Evolutionary conservation across 805 yeast genomes (phyloP), one percentile per base, ranked within the genome.

Genomic region (Candida pseudofarinosa): DNA sequence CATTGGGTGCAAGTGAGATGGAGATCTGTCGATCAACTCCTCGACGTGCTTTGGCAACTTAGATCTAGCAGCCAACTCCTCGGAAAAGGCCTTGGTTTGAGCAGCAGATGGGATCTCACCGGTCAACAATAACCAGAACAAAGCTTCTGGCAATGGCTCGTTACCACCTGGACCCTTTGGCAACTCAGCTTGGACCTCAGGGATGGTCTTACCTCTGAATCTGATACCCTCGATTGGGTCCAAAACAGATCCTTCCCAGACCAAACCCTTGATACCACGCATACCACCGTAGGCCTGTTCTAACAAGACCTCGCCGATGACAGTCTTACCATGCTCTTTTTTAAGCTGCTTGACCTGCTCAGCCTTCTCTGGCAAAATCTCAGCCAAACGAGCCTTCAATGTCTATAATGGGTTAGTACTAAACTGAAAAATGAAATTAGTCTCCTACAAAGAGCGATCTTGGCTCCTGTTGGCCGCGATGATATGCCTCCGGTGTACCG

Each of bases 351-450:
- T 86, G 70, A 93, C 84, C 74, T 89, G 88, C 68, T 88, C 97
- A 56, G 85, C 85, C 76, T 87, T 87, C 60, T 79, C 89, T 53
- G 98, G 98, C 65, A 90, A 80, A 53, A 88, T 76, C 63, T 88
- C 95, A 44, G 89, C 95, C 64, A 93, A 90, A 65, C 95, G 83
- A 71, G 93, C 96, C 72, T 93, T 93, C 59, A 93, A 78, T 51
- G 97, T 83, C 76, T 79, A 62, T 42, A 20, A 13, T 31, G 26
- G 12, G 53, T 50, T 50, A 50, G 52, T 50, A 49, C 18, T 16
- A 20, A 7, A 37, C 23, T 18, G 16, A 10, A 12, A 37, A 8
- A 6, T 31, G 15, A 12, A 19, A 23, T 15, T 13, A 6, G 30
- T 15, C 17, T 16, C 36, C 14, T 16, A 15, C 14, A 12, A 4